Percentiles rank a stretch among this genome's conserved stretches.
Conservation (phyloP, 345 rosid genomes). For the Clausena lansium region DNA sequence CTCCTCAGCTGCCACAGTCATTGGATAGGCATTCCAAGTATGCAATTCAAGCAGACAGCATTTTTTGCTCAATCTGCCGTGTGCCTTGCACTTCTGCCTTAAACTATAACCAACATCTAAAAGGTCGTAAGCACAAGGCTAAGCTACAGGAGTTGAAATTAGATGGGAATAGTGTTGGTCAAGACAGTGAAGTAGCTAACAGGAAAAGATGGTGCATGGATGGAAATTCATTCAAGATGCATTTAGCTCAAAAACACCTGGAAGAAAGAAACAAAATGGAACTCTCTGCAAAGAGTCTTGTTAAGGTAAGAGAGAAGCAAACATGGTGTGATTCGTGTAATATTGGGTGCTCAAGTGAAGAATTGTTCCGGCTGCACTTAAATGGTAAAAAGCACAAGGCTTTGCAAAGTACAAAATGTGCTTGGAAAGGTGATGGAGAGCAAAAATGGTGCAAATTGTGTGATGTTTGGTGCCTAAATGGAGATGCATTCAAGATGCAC, state of each 20-base stretch:
- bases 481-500: slow-evolving; percentile 13
- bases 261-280: too few relatives aligned
- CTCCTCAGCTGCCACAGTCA: not conserved
- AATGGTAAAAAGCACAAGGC: slow-evolving; percentile 21
- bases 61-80: slow-evolving; percentile 25
- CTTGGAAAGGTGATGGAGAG: not conserved
- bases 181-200: not conserved
- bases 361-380: not conserved
- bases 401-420: not conserved
- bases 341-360: too few relatives aligned
- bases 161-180: not conserved
- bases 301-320: too few relatives aligned
- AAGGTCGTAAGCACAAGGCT: slow-evolving; percentile 25
- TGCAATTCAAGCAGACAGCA: not conserved
- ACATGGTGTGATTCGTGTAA: too few relatives aligned
- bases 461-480: slow-evolving; percentile 20
- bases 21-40: not conserved
- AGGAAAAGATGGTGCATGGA: slow-evolving; percentile 19
- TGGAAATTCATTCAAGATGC: slow-evolving; percentile 9
- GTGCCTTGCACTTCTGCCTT: slow-evolving; percentile 14
- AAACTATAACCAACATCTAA: slow-evolving; percentile 21
- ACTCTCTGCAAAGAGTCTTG: too few relatives aligned
- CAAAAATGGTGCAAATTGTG: slow-evolving; percentile 11
- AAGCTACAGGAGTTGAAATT: slow-evolving; percentile 11
- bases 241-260: not conserved